Percentiles rank a stretch among this genome's conserved stretches.
Conservation (phyloP, 257 asterid species). For the Fraxinus cuspidata region DNA sequence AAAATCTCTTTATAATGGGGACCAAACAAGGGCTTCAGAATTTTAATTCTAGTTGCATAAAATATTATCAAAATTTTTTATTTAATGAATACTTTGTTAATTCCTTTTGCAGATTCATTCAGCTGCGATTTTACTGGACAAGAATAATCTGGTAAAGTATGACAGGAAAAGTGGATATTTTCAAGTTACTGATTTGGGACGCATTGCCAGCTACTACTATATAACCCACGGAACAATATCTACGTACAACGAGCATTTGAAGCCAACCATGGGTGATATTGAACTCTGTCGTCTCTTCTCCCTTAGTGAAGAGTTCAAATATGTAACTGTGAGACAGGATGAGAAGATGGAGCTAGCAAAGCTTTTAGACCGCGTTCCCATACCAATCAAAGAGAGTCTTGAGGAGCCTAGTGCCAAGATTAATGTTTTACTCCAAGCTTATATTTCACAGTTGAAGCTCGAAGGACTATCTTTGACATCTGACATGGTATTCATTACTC, state of each 20-base stretch:
- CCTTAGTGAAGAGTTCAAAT: slow-evolving; percentile 6
- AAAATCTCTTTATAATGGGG: too few species aligned
- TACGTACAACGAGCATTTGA: slow-evolving; percentile 1
- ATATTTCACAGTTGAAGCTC: slow-evolving; percentile 17
- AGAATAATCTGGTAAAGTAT: slow-evolving; percentile 5
- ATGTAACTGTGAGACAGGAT: slow-evolving; percentile 12
- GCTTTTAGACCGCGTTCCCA: slow-evolving; percentile 22
- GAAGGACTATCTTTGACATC: slow-evolving; percentile 22
- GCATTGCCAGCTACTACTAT: slow-evolving; percentile 21
- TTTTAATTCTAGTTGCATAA: neutral
- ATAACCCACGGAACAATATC: slow-evolving; percentile 7
- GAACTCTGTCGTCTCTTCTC: slow-evolving; percentile 11
- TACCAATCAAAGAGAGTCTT: slow-evolving; percentile 5
- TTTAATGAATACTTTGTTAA: neutral
- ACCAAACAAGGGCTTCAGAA: neutral
- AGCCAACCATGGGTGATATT: slow-evolving; percentile 9
- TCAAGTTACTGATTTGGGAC: slow-evolving; percentile 25
- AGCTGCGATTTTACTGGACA: slow-evolving; percentile 17
- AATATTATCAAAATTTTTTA: neutral
- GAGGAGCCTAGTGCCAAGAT: slow-evolving; percentile 11
- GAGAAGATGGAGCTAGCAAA: slow-evolving; percentile 25
- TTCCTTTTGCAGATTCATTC: slow-evolving; percentile 11
- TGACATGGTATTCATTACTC: slow-evolving; percentile 24
- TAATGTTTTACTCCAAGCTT: slow-evolving; percentile 10
- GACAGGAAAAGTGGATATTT: slow-evolving; percentile 25